Percentiles rank a stretch among this genome's conserved stretches.
phyloP scores from a whole-genome alignment of 176 grass and related monocot species.

The Musa schizocarpa region DNA sequence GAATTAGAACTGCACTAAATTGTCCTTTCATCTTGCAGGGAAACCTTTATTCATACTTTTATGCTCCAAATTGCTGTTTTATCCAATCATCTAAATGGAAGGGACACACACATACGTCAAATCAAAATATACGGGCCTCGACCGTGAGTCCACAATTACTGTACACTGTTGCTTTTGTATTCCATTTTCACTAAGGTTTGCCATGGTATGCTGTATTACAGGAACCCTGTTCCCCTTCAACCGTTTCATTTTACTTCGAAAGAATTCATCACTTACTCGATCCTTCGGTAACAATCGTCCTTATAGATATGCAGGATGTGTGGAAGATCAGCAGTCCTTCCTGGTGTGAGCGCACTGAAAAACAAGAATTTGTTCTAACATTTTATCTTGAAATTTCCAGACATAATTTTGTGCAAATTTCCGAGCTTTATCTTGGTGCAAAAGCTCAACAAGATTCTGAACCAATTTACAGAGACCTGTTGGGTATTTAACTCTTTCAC shows the following conservation, averaged over 20 bases:
- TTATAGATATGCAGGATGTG: not conserved
- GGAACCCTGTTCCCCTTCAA: slow-evolving; percentile 45
- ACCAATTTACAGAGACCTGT: not conserved
- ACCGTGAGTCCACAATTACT: slow-evolving; percentile 48
- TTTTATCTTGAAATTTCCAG: not conserved
- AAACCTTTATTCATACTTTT: slow-evolving; percentile 83
- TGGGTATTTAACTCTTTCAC: not conserved
- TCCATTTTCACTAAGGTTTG: not conserved
- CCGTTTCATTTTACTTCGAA: slow-evolving; percentile 91
- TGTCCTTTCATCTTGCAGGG: slow-evolving; percentile 37
- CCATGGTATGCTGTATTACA: slow-evolving; percentile 12
- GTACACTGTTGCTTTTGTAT: not conserved
- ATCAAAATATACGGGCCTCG: slow-evolving; percentile 91
- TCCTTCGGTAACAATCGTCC: slow-evolving; percentile 34
- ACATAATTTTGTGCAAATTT: not conserved
- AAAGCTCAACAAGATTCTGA: not conserved
- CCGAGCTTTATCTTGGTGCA: not conserved
- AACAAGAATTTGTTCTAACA: not conserved
- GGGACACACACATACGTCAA: slow-evolving; percentile 81
- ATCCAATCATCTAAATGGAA: slow-evolving; percentile 84
- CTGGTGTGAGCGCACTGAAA: not conserved
- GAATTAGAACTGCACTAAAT: not conserved
- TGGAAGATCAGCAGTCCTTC: not conserved
- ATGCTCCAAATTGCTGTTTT: slow-evolving; percentile 88
- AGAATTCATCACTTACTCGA: slow-evolving; percentile 75